Evolutionary conservation across 768 basidiomycete genomes (phyloP).

Genomic region (Boletus vermiculosoides): DNA sequence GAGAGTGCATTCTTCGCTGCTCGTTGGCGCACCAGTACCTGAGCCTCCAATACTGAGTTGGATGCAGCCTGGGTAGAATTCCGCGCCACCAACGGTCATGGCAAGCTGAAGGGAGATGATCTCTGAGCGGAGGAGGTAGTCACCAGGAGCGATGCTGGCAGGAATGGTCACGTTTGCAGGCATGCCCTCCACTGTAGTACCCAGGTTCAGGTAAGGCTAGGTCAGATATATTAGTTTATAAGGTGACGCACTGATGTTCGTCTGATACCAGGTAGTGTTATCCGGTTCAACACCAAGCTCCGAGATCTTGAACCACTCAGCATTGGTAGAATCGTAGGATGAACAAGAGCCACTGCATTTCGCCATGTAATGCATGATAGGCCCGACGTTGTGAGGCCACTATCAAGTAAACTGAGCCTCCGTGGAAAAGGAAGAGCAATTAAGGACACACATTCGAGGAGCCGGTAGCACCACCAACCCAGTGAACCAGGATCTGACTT

Average conservation of each 20-base stretch:
- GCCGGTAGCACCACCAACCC: conserved; percentile 47
- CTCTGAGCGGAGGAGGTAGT: conserved; percentile 77
- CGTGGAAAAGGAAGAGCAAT: not conserved
- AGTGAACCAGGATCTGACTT: conserved; percentile 49
- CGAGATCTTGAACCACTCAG: conserved; percentile 74
- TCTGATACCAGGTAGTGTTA: conserved; percentile 47
- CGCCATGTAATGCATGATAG: conserved; percentile 73
- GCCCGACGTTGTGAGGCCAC: conserved; percentile 62
- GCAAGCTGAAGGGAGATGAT: conserved; percentile 75
- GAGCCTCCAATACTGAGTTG: conserved; percentile 32
- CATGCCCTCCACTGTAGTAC: conserved; percentile 34
- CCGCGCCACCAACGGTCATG: conserved; percentile 51
- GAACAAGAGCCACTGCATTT: conserved; percentile 56
- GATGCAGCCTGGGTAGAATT: conserved; percentile 34
- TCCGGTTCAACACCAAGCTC: conserved; percentile 44
- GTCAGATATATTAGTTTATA: not conserved
- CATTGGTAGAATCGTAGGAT: conserved; percentile 53
- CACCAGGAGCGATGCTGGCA: conserved; percentile 54
- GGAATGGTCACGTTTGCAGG: conserved; percentile 47
- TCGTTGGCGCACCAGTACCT: conserved; percentile 19
- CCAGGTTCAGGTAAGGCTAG: not conserved
- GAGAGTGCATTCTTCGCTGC: conserved; percentile 47
- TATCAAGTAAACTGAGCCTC: conserved; percentile 11
- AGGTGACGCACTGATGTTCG: conserved; percentile 43
- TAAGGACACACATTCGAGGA: conserved; percentile 31